Conservation (phyloP, 2,329 filamentous ascomycete genomes). For the Xylariaceae sp. region DNA sequence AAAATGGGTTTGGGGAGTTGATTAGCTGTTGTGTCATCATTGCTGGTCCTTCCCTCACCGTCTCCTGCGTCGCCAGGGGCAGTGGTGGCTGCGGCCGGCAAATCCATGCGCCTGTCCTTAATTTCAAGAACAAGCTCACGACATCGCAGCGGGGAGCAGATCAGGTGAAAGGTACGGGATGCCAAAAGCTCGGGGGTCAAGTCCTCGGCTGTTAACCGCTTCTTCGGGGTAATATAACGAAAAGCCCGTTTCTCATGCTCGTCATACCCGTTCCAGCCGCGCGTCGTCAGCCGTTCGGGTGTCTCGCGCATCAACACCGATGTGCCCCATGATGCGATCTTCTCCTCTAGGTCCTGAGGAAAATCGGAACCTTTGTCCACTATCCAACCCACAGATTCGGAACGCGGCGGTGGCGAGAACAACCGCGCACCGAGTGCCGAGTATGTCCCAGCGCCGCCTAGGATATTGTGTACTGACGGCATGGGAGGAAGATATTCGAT, state of each 20-base stretch:
- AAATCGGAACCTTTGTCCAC: constrained; percentile 89
- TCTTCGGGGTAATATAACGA: constrained; percentile 81
- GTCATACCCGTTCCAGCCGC: constrained; percentile 88
- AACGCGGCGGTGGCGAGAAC: constrained; percentile 65
- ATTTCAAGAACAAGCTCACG: constrained; percentile 71
- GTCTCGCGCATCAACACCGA: constrained; percentile 64
- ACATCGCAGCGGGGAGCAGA: constrained; percentile 74
- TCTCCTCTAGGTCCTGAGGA: constrained; percentile 56
- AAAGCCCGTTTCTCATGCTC: constrained; percentile 68
- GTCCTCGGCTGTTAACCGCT: constrained; percentile 69
- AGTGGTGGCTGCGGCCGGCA: constrained; percentile 22
- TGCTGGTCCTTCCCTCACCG: constrained; percentile 6
- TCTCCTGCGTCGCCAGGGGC: background rate
- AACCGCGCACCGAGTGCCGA: constrained; percentile 83
- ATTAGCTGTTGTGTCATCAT: constrained; percentile 12
- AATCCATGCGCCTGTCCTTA: constrained; percentile 47
- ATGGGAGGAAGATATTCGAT: constrained; percentile 76
- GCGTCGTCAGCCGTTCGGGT: constrained; percentile 67
- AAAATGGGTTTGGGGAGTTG: constrained; percentile 58
- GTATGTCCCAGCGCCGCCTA: constrained; percentile 87
- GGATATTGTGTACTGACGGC: constrained; percentile 64
- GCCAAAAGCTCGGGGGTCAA: constrained; percentile 62
- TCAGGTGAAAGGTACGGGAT: constrained; percentile 77
- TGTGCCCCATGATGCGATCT: constrained; percentile 72
- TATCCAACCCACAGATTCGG: constrained; percentile 76